Conservation (phyloP, 345 rosid species). For the Ricinus communis region DNA sequence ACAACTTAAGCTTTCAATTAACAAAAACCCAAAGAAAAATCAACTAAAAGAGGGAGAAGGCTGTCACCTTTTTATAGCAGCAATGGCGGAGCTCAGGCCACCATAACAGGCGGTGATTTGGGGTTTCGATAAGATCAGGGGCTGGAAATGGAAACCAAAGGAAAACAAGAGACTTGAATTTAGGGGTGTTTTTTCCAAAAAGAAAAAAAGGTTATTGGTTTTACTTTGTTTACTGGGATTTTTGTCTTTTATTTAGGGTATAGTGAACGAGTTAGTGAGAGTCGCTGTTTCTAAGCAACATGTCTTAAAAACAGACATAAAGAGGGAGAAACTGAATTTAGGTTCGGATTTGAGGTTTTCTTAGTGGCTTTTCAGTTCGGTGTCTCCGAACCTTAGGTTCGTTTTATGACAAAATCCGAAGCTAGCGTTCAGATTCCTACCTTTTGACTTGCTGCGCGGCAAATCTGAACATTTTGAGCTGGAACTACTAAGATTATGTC, state of each 20-base stretch:
- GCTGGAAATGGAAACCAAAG: constrained; percentile 1
- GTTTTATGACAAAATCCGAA: constrained; percentile 32
- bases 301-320: constrained; percentile 5
- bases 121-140: constrained; percentile 1
- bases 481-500: not conserved
- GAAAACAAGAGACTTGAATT: too few species aligned
- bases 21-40: not conserved
- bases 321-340: not conserved
- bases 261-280: not conserved
- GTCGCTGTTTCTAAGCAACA: constrained; percentile 3
- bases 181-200: too few species aligned
- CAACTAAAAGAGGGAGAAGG: not conserved
- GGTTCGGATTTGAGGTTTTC: constrained; percentile 20
- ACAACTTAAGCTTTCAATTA: constrained; percentile 4
- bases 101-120: constrained; percentile 8
- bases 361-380: not conserved
- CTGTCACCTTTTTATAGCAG: not conserved
- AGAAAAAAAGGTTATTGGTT: too few species aligned
- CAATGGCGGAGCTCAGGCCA: constrained; percentile 5
- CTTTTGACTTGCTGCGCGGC: constrained; percentile 40
- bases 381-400: constrained; percentile 18
- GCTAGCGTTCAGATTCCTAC: constrained; percentile 17
- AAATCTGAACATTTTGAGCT: constrained; percentile 26
- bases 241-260: not conserved
- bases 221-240: too few species aligned